phyloP scores from a whole-genome alignment of 1,284 basidiomycete species.

The Ustilago xerochloae region DNA sequence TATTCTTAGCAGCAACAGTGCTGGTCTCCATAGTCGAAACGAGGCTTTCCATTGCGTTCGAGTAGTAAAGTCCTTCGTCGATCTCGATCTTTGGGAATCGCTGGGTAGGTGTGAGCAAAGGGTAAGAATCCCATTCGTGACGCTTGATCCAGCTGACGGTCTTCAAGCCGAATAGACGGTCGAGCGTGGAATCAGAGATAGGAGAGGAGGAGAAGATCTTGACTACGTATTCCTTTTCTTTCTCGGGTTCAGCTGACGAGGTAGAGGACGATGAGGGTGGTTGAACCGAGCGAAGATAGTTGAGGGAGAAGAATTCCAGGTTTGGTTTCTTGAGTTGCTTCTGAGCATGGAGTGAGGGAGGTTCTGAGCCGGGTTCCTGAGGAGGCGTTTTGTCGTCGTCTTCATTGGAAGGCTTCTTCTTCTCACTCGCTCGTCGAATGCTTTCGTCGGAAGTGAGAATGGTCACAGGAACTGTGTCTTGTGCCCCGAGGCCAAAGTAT shows the following conservation, averaged over 20 bases:
- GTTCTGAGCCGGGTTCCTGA: neutral
- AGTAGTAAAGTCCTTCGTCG: conserved; percentile 82
- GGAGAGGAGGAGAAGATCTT: conserved; percentile 80
- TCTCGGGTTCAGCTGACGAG: conserved; percentile 2
- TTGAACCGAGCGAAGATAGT: conserved; percentile 79
- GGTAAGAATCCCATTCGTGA: conserved; percentile 77
- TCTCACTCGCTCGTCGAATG: conserved; percentile 33
- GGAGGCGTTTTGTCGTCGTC: neutral
- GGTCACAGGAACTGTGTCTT: conserved; percentile 74
- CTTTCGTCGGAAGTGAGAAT: conserved; percentile 75
- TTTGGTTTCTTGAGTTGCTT: conserved; percentile 51
- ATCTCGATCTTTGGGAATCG: conserved; percentile 81
- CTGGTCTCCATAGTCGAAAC: conserved; percentile 86
- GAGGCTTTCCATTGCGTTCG: conserved; percentile 80
- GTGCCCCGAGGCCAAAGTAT: conserved; percentile 76
- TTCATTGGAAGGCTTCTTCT: conserved; percentile 4
- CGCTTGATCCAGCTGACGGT: conserved; percentile 78
- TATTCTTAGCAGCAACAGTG: conserved; percentile 84
- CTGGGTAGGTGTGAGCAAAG: conserved; percentile 75
- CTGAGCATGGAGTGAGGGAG: neutral
- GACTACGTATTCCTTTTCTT: conserved; percentile 56
- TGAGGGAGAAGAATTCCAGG: conserved; percentile 85
- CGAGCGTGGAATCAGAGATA: conserved; percentile 78
- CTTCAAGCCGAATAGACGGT: conserved; percentile 44
- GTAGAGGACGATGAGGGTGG: conserved; percentile 54